Conservation (phyloP, 352 stramenopile genomes). For the Phytophthora palmivora region DNA sequence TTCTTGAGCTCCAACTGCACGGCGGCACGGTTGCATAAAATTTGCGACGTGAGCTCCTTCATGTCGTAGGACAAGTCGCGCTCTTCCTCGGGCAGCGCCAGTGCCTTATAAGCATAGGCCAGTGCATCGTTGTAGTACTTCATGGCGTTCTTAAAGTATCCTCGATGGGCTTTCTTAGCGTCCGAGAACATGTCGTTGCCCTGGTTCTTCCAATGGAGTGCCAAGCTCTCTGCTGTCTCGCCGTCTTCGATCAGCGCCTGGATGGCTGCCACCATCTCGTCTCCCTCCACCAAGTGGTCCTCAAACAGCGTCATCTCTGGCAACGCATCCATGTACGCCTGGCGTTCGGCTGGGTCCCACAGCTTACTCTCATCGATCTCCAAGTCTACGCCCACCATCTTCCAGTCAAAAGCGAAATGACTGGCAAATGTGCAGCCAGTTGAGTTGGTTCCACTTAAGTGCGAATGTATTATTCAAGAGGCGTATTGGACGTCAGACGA, state of each 20-base stretch:
- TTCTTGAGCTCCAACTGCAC: constrained; percentile 89
- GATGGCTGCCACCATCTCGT: constrained; percentile 89
- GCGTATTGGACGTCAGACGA: constrained; percentile 21
- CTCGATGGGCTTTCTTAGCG: constrained; percentile 70
- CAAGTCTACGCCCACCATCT: constrained; percentile 72
- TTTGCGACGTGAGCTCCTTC: constrained; percentile 74
- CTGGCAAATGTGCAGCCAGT: constrained; percentile 19
- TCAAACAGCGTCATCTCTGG: constrained; percentile 91
- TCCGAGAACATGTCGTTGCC: constrained; percentile 88
- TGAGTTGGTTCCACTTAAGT: constrained; percentile 17
- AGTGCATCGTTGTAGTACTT: constrained; percentile 86
- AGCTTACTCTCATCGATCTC: constrained; percentile 90
- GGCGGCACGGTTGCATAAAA: constrained; percentile 82
- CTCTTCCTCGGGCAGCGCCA: constrained; percentile 69
- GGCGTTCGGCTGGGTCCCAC: constrained; percentile 77
- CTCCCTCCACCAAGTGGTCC: constrained; percentile 86
- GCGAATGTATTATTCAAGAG: constrained; percentile 18
- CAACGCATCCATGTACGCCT: constrained; percentile 87
- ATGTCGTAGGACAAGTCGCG: constrained; percentile 71
- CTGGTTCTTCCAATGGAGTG: constrained; percentile 90
- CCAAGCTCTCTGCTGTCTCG: constrained; percentile 86
- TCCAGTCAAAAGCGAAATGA: constrained; percentile 28
- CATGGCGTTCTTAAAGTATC: constrained; percentile 80
- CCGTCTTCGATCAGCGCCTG: constrained; percentile 88
- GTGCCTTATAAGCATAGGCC: constrained; percentile 78